Percentiles rank a stretch among this genome's conserved stretches.
Conservation (phyloP, 2,329 filamentous ascomycete species). For the Colletotrichum caudatum region DNA sequence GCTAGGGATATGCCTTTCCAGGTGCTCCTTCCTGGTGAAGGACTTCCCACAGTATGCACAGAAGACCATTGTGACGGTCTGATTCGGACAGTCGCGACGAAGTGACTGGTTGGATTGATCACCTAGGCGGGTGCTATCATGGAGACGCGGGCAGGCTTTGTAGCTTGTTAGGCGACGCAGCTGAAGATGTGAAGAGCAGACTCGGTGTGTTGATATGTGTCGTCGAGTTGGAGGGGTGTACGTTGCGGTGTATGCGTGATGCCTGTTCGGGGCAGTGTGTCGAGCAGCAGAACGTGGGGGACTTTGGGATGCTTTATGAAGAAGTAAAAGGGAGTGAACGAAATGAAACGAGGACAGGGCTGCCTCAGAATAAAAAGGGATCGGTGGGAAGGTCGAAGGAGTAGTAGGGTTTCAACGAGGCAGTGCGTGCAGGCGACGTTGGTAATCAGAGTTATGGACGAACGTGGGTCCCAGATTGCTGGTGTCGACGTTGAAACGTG, state of each 20-base stretch:
- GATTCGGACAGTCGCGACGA: conserved; percentile 6
- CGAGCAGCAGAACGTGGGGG: neutral
- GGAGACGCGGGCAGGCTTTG: conserved; percentile 10
- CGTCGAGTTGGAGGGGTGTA: neutral
- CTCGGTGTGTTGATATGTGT: neutral
- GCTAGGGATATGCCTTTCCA: conserved; percentile 66
- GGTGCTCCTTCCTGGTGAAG: conserved; percentile 68
- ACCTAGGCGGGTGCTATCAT: conserved; percentile 21
- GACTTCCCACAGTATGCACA: conserved; percentile 67
- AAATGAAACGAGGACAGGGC: conserved; percentile 6
- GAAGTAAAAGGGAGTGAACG: neutral
- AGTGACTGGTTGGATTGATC: neutral
- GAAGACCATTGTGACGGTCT: conserved; percentile 54
- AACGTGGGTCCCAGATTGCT: conserved; percentile 29
- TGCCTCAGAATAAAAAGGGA: conserved; percentile 18
- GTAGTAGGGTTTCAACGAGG: conserved; percentile 21
- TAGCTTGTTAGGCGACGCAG: neutral
- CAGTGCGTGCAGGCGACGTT: conserved; percentile 16
- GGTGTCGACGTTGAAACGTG: conserved; percentile 4
- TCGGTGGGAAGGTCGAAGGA: conserved; percentile 5
- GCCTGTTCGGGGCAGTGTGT: neutral
- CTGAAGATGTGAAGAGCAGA: neutral
- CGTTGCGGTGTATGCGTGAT: neutral
- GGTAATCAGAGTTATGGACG: conserved; percentile 32
- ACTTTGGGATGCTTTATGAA: neutral